Percentiles rank a stretch among this genome's conserved stretches.
Conservation (phyloP, 164 flowering plant genomes). For the Warburgia ugandensis region DNA sequence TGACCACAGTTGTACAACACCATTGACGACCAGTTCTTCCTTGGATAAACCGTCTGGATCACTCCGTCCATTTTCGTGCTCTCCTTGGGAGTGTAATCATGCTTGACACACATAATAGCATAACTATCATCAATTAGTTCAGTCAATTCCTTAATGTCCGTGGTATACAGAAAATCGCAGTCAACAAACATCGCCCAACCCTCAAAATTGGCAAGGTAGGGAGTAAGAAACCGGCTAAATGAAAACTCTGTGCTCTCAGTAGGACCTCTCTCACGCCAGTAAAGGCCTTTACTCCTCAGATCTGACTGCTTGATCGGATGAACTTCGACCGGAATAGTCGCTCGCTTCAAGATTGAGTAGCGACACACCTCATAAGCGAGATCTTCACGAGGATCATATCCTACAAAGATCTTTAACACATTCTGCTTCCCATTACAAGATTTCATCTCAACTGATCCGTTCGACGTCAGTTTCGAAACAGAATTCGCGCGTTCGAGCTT, state of each 20-base stretch:
- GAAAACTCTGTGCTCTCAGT: conserved; percentile 96
- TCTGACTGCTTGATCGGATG: conserved; percentile 69
- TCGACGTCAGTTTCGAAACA: not conserved
- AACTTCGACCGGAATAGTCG: conserved; percentile 72
- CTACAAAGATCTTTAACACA: conserved; percentile 73
- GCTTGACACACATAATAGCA: conserved; percentile 95
- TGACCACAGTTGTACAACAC: conserved; percentile 89
- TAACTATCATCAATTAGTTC: conserved; percentile 71
- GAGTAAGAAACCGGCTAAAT: conserved; percentile 73
- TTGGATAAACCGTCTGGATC: conserved; percentile 80
- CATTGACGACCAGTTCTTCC: conserved; percentile 98
- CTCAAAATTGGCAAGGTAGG: conserved; percentile 54
- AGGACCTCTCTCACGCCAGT: conserved; percentile 72
- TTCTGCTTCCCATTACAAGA: conserved; percentile 24
- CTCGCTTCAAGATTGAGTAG: conserved; percentile 58
- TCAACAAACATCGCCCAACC: conserved; percentile 98
- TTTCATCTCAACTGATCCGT: conserved; percentile 2
- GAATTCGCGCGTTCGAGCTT: not conserved
- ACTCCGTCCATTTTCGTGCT: conserved; percentile 92
- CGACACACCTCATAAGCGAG: conserved; percentile 76
- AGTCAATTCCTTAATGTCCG: conserved; percentile 66
- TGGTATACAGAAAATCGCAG: conserved; percentile 81
- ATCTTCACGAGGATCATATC: conserved; percentile 88
- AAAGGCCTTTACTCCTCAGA: conserved; percentile 53
- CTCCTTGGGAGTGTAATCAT: conserved; percentile 89